Base-by-base conservation (phyloP, 306 rosid species). In the Prunus mume region DNA sequence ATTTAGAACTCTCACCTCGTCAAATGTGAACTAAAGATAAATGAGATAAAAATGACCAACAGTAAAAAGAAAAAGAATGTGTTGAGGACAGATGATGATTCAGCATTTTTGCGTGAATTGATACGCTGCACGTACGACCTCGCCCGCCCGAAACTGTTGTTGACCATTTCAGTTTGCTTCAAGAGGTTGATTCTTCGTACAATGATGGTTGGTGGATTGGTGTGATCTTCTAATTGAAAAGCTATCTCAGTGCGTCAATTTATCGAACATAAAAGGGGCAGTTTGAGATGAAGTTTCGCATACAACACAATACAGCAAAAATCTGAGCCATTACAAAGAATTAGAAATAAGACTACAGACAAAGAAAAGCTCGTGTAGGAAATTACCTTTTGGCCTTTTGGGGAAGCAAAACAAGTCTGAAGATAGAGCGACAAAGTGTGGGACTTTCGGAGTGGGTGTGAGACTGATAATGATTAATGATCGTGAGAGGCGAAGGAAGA, bases 151-250 rank as follows among this genome's bases (percentile, higher is more conserved):
- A 78, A 20, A 56, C 17, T 32, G 28, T 52, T 38, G 62, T n/a
- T 25, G 83, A 63, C 32, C 30, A 55, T 34, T 85, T 81, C 79
- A 75, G 32, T 41, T 63, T 78, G 38, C 78, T 72, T 65, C 79
- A 85, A 9, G 81, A 85, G 65, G 85, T 81, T 58, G 88, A 85
- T 70, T 80, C 83, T 75, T 46, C 58, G 15, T 75, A 78, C 75
- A 85, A 85, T 68, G 88, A 81, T 43, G 85, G 83, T 2, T 85
- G 85, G 88, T 85, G 85, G 88, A 74, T 81, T 1, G 88, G 83
- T 38, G 72, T 74, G 60, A 62, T 85, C 56, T 81, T 34, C 49
- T 32, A 70, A 11, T n/a, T 20, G 65, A 13, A 78, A 43, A 70
- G 3, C 20, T 60, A 61, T 63, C 74, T 56, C 77, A 20, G 2